Conservation (phyloP, 139 green algal species). For the Coccomyxa sp. region DNA sequence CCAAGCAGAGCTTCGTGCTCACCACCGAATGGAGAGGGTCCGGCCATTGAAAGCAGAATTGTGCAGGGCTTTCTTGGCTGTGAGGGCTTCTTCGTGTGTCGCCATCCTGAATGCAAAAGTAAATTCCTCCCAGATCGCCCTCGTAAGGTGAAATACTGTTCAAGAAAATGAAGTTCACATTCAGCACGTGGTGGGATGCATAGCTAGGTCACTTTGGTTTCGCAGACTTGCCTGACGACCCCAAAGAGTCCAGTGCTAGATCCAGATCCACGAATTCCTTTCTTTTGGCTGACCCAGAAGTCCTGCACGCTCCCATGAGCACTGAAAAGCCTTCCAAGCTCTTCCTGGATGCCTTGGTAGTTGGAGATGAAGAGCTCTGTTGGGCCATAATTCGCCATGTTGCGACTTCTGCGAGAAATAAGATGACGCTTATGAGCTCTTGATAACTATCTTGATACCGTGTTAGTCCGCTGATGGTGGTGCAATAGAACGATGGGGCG, state of each 20-base stretch:
- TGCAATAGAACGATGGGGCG: no score
- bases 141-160: background rate
- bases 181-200: background rate
- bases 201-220: background rate
- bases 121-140: background rate
- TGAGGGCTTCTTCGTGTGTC: background rate
- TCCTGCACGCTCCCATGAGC: conserved; percentile 1
- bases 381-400: background rate
- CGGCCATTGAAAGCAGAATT: background rate
- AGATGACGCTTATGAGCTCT: no score
- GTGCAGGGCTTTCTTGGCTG: background rate
- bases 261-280: background rate
- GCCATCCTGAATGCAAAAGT: background rate
- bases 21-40: background rate
- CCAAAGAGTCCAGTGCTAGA: background rate
- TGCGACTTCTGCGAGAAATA: no score
- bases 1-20: background rate
- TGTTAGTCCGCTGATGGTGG: no score
- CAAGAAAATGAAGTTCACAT: background rate
- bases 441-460: no score
- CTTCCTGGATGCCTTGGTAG: background rate
- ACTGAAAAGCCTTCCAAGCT: background rate
- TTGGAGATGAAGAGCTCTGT: conserved; percentile 5
- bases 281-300: conserved; percentile 7
- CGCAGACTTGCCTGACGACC: background rate